Base-by-base conservation (phyloP, 2,329 filamentous ascomycete species). In the Nemania diffusa region DNA sequence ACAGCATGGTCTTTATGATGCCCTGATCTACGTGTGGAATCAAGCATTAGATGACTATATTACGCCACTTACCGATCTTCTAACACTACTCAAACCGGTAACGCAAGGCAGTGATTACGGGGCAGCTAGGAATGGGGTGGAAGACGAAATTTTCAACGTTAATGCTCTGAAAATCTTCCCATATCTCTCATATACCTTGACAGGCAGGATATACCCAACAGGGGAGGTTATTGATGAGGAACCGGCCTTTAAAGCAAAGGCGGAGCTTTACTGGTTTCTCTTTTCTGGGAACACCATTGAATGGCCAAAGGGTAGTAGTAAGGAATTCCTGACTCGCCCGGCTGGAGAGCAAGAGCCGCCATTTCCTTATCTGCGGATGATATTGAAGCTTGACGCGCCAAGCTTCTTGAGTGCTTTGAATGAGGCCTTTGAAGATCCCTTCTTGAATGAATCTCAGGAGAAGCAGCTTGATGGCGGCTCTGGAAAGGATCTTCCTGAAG, bases 1-100 rank as follows among this genome's bases (percentile, higher is more conserved):
- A 78, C 91, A 95, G 76, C 90, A 98, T 78, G 89, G 91, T 71
- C 86, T 99, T 3, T 99, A 97, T 76, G 97, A 99, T 79, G 97
- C 96, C 1, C 87, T 97, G 64, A 94, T 97, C 50, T 97, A 98
- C 77, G 92, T 99, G 62, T 99, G 96, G 96, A 98, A 97, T 68
- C 91, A 93, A 78, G 94, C 93, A 2, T 83, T 99, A 29, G 84
- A 85, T 69, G 97, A 99, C 79, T 97, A 97, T 74, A 90, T 97
- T 69, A 97, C 94, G 1, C 95, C 96, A 1, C 84, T 98, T 64
- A 91, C 93, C 72, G 94, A 97, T 68, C 86, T 99, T 1, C 82
- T 97, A 56, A 83, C 87, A 15, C 83, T 97, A n/a, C 78, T 92
- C 34, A 81, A 86, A 72, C 88, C 84, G 29, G 79, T 87, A n/a